These are phyloP conservation scores for Populus pruinosa DNA, from an alignment of 345 rosid species.

Conservation along the genomic window DNA sequence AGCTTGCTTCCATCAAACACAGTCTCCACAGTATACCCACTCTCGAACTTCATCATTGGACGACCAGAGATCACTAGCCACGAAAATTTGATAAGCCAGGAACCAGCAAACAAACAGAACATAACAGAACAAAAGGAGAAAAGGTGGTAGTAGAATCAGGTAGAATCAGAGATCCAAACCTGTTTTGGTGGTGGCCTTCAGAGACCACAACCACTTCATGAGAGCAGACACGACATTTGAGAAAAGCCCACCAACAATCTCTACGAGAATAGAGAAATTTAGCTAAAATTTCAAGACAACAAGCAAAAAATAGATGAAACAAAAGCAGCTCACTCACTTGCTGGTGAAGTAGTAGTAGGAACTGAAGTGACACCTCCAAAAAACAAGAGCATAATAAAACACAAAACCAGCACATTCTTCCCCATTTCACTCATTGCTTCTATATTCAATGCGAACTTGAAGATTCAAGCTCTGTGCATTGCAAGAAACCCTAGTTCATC, in stretches of 20 bases:
- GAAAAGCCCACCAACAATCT: slow-evolving; percentile 71
- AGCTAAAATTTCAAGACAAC: neutral
- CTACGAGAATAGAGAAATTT: slow-evolving; percentile 41
- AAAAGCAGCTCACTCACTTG: slow-evolving; percentile 55
- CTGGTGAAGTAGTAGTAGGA: slow-evolving; percentile 68
- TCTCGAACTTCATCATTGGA: slow-evolving; percentile 90
- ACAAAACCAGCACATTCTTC: slow-evolving; percentile 44
- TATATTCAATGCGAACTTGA: slow-evolving; percentile 2
- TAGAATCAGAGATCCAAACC: slow-evolving; percentile 47
- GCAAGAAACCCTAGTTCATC: slow-evolving; percentile 23
- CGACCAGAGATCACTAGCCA: slow-evolving; percentile 67
- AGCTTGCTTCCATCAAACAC: slow-evolving; percentile 98
- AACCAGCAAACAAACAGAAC: neutral
- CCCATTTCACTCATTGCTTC: slow-evolving; percentile 38
- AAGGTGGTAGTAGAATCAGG: slow-evolving; percentile 12
- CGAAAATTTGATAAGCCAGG: neutral
- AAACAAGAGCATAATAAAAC: slow-evolving; percentile 45
- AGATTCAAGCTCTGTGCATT: slow-evolving; percentile 24
- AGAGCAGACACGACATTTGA: slow-evolving; percentile 63
- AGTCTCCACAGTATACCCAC: slow-evolving; percentile 94
- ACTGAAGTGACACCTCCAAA: slow-evolving; percentile 56
- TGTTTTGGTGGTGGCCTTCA: slow-evolving; percentile 85
- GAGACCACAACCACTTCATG: slow-evolving; percentile 91
- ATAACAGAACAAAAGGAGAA: neutral
- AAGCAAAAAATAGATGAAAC: slow-evolving; percentile 6